Percentiles rank a stretch among this genome's conserved stretches.
Conservation (phyloP, 2,329 filamentous ascomycete species). For the Beauveria sp. region DNA sequence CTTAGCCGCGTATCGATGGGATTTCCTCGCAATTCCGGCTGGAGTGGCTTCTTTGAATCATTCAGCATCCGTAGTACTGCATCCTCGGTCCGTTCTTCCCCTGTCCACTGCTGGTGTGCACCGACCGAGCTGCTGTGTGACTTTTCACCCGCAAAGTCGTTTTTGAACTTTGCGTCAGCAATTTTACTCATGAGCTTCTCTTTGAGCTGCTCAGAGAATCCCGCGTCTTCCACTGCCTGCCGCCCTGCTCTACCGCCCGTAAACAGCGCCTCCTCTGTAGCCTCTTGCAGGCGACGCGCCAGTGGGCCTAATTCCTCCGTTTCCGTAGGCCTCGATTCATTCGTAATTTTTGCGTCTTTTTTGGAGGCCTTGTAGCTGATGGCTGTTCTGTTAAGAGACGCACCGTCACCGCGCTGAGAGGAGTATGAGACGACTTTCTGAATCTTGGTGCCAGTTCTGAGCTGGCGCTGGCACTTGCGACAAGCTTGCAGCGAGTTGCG, state of each 20-base stretch:
- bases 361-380: not conserved
- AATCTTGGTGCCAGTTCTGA: not conserved
- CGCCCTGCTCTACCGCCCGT: constrained; percentile 52
- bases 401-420: not conserved
- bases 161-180: constrained; percentile 45
- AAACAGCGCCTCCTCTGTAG: constrained; percentile 54
- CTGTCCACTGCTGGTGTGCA: constrained; percentile 57
- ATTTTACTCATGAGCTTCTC: constrained; percentile 49
- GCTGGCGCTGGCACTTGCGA: not conserved
- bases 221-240: constrained; percentile 52
- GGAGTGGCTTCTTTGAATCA: constrained; percentile 67
- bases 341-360: constrained; percentile 8
- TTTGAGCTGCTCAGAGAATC: constrained; percentile 58
- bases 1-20: constrained; percentile 47
- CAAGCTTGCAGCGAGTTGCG: not conserved
- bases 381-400: not conserved
- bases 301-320: constrained; percentile 34
- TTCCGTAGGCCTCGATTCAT: not conserved
- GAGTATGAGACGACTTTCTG: not conserved
- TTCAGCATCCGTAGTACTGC: constrained; percentile 76
- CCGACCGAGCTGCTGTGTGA: not conserved
- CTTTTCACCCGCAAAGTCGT: constrained; percentile 31
- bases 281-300: constrained; percentile 50
- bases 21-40: constrained; percentile 38
- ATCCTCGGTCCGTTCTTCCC: constrained; percentile 66